Evolutionary conservation across 2,329 filamentous ascomycete genomes (phyloP).

Genomic region (Fusarium sulawesiense): DNA sequence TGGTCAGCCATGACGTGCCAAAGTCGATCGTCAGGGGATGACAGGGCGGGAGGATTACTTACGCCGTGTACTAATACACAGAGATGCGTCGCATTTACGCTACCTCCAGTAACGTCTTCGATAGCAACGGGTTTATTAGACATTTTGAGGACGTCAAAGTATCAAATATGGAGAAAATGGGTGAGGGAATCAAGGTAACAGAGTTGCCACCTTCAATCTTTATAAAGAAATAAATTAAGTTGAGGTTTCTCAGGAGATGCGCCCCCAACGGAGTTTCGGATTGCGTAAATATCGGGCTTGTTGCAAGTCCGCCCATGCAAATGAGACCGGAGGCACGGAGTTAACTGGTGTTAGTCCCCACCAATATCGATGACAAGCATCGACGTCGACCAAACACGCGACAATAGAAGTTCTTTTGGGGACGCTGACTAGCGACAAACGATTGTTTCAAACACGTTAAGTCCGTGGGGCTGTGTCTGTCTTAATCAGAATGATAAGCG

Average conservation of each 20-base stretch:
- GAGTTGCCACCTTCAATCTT: background rate
- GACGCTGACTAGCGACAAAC: background rate
- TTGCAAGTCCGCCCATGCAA: constrained; percentile 16
- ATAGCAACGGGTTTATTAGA: constrained; percentile 22
- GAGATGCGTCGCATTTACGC: constrained; percentile 72
- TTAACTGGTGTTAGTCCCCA: constrained; percentile 33
- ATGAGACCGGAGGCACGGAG: constrained; percentile 22
- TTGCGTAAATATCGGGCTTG: constrained; percentile 25
- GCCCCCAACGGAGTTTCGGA: constrained; percentile 40
- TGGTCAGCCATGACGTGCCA: constrained; percentile 42
- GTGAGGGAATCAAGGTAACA: background rate
- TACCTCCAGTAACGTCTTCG: constrained; percentile 60
- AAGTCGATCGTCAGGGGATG: constrained; percentile 27
- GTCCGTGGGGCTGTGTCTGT: constrained; percentile 20
- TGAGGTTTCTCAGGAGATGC: constrained; percentile 39
- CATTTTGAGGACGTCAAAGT: constrained; percentile 26
- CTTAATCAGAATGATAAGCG: background rate
- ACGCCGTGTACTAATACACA: constrained; percentile 83
- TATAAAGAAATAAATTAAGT: constrained; percentile 27
- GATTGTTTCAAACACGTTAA: constrained; percentile 9
- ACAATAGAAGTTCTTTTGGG: background rate
- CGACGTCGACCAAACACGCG: constrained; percentile 36
- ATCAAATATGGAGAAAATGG: background rate
- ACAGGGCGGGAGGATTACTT: constrained; percentile 50
- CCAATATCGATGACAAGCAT: constrained; percentile 13